Evolutionary conservation across 208 protist species (phyloP), one percentile per base, ranked within the genome.

Genomic region (Crithidia fasciculata): DNA sequence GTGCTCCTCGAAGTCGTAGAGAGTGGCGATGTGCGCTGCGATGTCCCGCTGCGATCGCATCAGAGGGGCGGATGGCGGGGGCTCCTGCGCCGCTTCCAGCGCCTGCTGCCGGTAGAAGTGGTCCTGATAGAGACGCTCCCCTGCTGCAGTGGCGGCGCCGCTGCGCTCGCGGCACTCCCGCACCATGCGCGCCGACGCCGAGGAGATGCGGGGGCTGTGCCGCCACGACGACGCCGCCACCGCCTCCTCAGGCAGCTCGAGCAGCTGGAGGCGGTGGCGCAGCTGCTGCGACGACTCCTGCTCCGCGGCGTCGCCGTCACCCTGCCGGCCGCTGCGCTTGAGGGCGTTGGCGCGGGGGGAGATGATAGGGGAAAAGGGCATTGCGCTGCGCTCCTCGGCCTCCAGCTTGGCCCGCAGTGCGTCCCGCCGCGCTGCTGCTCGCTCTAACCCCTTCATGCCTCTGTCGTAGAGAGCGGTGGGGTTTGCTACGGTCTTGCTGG

Each of bases 111-210:
- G 76, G 47, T 63, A 74, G 39, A 82, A 66, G 62, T 66, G 71
- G 53, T 92, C 84, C 15, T 83, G 67, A 65, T 92, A 83, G 36
- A 89, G 67, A 0, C 84, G 84, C 54, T 91, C 86, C 10, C 60
- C 75, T 3, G 82, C 76, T 13, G 86, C 68, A 50, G 86, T 60
- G 41, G 67, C 65, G 2, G 41, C 16, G 15, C 43, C 70, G 63
- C 78, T 72, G 52, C 74, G 72, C 43, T 69, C 72, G 40, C 84
- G 78, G 41, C 77, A 81, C 40, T 69, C 71, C 10, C 54, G 77
- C 18, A 94, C 72, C 36, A 90, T 88, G 28, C 43, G 49, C 67
- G 80, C 75, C 16, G 88, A 93, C 6, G 76, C 62, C 7, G 65
- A 58, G 8, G 80, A 90, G 72, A 91, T 84, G 36, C 53, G 60